Conservation (phyloP, 305 asterid species). For the Rubia balearica region DNA sequence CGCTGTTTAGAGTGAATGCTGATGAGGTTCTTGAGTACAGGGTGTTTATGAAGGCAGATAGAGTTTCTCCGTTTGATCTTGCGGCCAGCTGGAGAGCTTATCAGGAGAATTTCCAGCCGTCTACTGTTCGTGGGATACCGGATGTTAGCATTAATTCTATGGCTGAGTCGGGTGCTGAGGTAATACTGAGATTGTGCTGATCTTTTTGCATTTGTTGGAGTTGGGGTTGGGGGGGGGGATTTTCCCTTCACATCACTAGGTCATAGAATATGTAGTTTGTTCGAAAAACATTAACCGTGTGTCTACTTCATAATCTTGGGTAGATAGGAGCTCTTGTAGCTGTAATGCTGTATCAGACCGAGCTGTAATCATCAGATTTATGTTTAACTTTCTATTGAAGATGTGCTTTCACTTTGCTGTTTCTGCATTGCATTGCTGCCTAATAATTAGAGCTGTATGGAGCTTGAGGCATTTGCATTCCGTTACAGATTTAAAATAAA, state of each 20-base stretch:
- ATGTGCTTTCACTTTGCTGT: background rate
- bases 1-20: constrained; percentile 49
- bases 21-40: constrained; percentile 71
- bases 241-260: background rate
- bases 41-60: constrained; percentile 67
- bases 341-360: background rate
- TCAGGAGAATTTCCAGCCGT: constrained; percentile 85
- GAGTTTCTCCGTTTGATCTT: constrained; percentile 93
- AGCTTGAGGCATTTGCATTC: background rate
- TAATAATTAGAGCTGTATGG: background rate
- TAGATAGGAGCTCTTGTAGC: background rate
- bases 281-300: background rate
- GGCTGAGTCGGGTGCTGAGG: constrained; percentile 46
- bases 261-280: background rate
- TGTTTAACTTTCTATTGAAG: too few relatives aligned
- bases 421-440: background rate
- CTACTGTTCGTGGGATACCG: constrained; percentile 91
- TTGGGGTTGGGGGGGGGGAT: background rate
- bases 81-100: constrained; percentile 99
- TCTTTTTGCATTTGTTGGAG: background rate
- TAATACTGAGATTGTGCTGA: constrained; percentile 18
- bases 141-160: constrained; percentile 74
- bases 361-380: background rate
- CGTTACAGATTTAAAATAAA: background rate
- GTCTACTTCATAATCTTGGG: background rate